phyloP scores from a whole-genome alignment of 83 land plant species.

The Thuja plicata region DNA sequence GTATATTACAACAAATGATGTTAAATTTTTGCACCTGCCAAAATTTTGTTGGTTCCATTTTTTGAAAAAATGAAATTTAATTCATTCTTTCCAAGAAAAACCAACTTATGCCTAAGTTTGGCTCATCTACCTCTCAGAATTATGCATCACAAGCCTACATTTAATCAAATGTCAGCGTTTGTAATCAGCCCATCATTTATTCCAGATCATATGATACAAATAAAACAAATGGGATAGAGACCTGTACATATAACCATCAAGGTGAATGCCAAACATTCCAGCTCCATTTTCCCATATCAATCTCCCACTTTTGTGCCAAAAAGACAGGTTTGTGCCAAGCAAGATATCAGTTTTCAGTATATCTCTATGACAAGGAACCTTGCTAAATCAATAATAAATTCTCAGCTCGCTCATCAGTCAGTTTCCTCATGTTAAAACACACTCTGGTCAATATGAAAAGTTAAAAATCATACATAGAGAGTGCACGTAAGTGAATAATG shows the following conservation, averaged over 20 bases:
- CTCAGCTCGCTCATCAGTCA: background rate
- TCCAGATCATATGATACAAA: background rate
- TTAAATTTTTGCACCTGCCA: background rate
- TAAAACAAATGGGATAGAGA: background rate
- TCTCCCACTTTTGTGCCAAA: background rate
- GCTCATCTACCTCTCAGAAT: background rate
- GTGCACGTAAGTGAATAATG: background rate
- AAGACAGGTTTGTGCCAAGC: background rate
- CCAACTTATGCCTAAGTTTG: background rate
- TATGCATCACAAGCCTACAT: background rate
- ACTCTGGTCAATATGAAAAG: background rate
- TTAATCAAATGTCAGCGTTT: background rate
- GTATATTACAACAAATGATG: background rate
- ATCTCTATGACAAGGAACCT: background rate
- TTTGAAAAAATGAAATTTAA: background rate
- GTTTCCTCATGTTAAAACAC: constrained; percentile 1
- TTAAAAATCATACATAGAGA: background rate
- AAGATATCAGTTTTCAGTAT: background rate
- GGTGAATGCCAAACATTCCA: background rate
- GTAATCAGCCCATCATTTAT: background rate
- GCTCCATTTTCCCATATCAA: background rate
- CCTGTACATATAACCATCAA: constrained; percentile 1
- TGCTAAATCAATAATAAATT: background rate
- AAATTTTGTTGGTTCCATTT: background rate
- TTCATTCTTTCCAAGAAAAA: background rate